These are phyloP conservation scores for Phytophthora citrophthora DNA, from an alignment of 352 stramenopile genomes.

Conservation along the genomic window DNA sequence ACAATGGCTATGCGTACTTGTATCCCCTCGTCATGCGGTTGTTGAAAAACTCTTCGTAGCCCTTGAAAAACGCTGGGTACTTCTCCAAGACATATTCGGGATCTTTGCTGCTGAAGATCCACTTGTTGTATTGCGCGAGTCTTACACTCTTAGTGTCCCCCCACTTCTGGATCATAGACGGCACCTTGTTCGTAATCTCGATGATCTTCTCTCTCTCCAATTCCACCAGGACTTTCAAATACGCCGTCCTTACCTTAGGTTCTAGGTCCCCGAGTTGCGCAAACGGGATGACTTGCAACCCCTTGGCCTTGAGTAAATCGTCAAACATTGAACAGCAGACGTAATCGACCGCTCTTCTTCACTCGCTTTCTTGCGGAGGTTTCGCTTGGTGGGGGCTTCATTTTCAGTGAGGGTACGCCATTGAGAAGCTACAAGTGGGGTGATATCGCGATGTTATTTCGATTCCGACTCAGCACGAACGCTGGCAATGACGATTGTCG, in stretches of 20 bases:
- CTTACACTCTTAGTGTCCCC: not conserved
- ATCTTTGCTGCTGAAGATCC: not conserved
- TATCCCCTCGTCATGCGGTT: not conserved
- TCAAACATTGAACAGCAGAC: not conserved
- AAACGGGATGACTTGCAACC: not conserved
- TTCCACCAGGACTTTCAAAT: not conserved
- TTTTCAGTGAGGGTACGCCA: not conserved
- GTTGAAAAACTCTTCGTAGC: not conserved
- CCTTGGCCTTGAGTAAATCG: not conserved
- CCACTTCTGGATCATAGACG: too few species aligned
- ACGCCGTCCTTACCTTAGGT: not conserved
- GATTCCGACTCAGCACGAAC: too few species aligned
- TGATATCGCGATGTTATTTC: too few species aligned
- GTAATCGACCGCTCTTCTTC: not conserved
- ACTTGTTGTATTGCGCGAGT: not conserved
- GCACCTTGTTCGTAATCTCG: not conserved
- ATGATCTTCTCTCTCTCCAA: not conserved
- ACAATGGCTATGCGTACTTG: not conserved
- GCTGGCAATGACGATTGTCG: not conserved
- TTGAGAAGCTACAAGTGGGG: not conserved
- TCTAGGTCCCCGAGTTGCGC: not conserved
- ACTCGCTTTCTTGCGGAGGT: not conserved
- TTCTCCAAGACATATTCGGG: not conserved
- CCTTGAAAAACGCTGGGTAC: not conserved
- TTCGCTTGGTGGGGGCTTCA: not conserved